Evolutionary conservation across 2,329 filamentous ascomycete species (phyloP).

Genomic region (Sphaerulina vaccinii): DNA sequence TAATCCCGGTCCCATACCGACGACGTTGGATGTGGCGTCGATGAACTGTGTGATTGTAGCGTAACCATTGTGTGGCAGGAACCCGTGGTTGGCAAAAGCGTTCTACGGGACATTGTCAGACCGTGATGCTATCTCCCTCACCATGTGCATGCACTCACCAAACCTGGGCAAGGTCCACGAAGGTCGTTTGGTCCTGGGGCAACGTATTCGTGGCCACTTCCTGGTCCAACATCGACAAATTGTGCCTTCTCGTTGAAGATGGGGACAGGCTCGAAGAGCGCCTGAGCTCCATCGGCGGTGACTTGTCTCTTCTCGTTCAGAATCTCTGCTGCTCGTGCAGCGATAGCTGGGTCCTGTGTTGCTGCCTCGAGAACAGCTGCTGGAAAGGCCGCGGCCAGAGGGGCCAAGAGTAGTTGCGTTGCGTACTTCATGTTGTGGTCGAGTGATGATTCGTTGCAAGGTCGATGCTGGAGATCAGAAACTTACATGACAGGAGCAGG

Average conservation of each 20-base stretch:
- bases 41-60: conserved; percentile 35
- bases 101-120: conserved; percentile 12
- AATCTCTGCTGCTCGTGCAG: conserved; percentile 16
- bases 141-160: not conserved
- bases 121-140: no score
- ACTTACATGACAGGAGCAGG: not conserved
- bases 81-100: conserved; percentile 32
- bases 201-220: conserved; percentile 31
- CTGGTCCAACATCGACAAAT: conserved; percentile 25
- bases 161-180: conserved; percentile 37
- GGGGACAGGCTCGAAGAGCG: conserved; percentile 26
- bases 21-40: conserved; percentile 30
- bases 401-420: conserved; percentile 6
- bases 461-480: not conserved
- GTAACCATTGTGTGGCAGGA: conserved; percentile 31
- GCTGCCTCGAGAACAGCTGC: conserved; percentile 14
- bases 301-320: conserved; percentile 25
- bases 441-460: not conserved
- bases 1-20: conserved; percentile 38
- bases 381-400: conserved; percentile 19
- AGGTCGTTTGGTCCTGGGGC: conserved; percentile 34
- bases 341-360: conserved; percentile 13
- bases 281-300: conserved; percentile 20
- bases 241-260: conserved; percentile 32
- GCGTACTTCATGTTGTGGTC: conserved; percentile 16